Evolutionary conservation across 2,329 filamentous ascomycete species (phyloP).

Genomic region (Trichophyton mentagrophytes): DNA sequence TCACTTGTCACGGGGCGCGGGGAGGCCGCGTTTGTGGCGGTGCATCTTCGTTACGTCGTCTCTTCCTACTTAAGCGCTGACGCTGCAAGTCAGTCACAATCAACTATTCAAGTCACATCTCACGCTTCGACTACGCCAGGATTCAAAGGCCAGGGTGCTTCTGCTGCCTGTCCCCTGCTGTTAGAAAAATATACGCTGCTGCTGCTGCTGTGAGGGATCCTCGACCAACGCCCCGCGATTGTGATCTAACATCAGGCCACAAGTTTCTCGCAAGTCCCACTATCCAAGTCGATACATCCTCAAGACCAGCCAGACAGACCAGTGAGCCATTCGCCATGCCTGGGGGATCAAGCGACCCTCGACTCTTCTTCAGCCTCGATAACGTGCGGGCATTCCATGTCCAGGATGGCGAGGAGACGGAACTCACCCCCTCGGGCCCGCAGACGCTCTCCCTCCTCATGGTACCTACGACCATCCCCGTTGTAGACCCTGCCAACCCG

Average conservation of each 20-base stretch:
- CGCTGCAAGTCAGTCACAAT: background rate
- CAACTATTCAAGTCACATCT: background rate
- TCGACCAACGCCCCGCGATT: too few species aligned
- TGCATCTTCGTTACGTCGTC: background rate
- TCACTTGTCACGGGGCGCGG: background rate
- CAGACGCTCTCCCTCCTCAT: conserved; percentile 89
- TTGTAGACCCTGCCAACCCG: conserved; percentile 42
- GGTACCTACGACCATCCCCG: conserved; percentile 79
- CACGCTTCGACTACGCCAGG: background rate
- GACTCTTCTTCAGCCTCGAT: conserved; percentile 43
- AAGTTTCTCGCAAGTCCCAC: too few species aligned
- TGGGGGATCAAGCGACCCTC: conserved; percentile 21
- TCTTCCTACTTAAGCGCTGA: background rate
- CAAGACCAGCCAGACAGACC: background rate
- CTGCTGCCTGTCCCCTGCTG: background rate
- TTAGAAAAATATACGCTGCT: background rate
- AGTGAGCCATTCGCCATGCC: conserved; percentile 8
- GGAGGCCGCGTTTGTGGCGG: background rate
- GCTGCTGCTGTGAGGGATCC: too few species aligned
- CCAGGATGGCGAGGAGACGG: conserved; percentile 69
- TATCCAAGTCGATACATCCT: background rate
- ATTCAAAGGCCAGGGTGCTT: background rate
- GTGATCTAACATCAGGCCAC: too few species aligned
- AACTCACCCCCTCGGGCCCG: conserved; percentile 70
- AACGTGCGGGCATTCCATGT: conserved; percentile 88